phyloP scores from a whole-genome alignment of 768 basidiomycete genomes.

The Hebeloma cylindrosporum region DNA sequence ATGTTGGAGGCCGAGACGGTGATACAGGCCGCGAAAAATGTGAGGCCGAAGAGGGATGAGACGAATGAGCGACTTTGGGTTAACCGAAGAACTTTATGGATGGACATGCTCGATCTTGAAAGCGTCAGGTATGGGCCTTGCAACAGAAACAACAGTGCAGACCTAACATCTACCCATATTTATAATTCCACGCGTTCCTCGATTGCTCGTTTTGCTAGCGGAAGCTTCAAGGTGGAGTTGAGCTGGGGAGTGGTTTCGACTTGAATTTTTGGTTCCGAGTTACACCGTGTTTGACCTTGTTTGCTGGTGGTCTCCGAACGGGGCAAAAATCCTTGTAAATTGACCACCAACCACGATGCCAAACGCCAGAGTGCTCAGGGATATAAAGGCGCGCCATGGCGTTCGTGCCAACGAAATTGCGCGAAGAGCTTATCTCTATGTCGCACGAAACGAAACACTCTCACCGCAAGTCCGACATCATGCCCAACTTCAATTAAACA shows the following conservation, averaged over 20 bases:
- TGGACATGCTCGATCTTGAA: slow-evolving; percentile 51
- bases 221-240: slow-evolving; percentile 7
- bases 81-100: slow-evolving; percentile 56
- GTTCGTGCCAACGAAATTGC: slow-evolving; percentile 77
- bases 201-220: slow-evolving; percentile 4
- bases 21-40: slow-evolving; percentile 73
- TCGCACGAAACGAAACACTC: slow-evolving; percentile 90
- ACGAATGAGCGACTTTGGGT: slow-evolving; percentile 71
- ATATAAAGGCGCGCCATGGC: slow-evolving; percentile 73
- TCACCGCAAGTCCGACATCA: slow-evolving; percentile 88
- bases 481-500: slow-evolving; percentile 91
- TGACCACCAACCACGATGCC: slow-evolving; percentile 32
- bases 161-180: slow-evolving; percentile 29
- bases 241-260: too few relatives aligned
- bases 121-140: background rate
- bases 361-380: slow-evolving; percentile 61
- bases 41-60: slow-evolving; percentile 77
- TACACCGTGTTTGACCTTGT: slow-evolving; percentile 41
- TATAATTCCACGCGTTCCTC: slow-evolving; percentile 9
- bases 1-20: slow-evolving; percentile 81
- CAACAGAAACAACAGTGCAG: background rate
- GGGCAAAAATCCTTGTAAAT: slow-evolving; percentile 9
- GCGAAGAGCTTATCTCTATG: slow-evolving; percentile 88
- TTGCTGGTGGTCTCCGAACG: slow-evolving; percentile 31
- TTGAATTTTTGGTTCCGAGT: too few relatives aligned